These are phyloP conservation scores for Drechslerella stenobrocha DNA, from an alignment of 2,329 filamentous ascomycete genomes.

Conservation along the genomic window DNA sequence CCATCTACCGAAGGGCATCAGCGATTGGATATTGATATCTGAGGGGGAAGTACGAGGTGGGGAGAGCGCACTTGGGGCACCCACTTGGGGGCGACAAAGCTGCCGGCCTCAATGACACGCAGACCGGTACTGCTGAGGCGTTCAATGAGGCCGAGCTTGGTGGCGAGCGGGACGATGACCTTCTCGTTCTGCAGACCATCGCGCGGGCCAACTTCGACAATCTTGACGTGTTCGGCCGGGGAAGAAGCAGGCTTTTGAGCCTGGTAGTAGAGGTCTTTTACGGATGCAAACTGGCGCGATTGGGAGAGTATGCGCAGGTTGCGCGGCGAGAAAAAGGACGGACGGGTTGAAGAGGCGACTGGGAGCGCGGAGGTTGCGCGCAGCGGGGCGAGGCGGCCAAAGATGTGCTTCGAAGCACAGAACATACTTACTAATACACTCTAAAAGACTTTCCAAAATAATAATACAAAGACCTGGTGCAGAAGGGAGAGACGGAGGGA, in stretches of 20 bases:
- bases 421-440: conserved; percentile 23
- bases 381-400: conserved; percentile 30
- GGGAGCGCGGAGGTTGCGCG: conserved; percentile 10
- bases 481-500: neutral
- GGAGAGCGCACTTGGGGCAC: conserved; percentile 70
- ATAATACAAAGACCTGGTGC: neutral
- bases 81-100: conserved; percentile 82
- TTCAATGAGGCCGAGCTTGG: conserved; percentile 76
- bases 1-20: conserved; percentile 64
- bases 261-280: conserved; percentile 7
- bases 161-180: conserved; percentile 68
- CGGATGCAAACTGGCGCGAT: conserved; percentile 46
- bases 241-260: neutral
- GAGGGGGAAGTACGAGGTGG: neutral
- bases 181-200: conserved; percentile 89
- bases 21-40: conserved; percentile 7
- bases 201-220: conserved; percentile 81
- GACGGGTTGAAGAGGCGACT: conserved; percentile 8
- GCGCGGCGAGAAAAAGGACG: conserved; percentile 37
- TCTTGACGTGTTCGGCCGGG: conserved; percentile 58
- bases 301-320: conserved; percentile 13
- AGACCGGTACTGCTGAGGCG: conserved; percentile 70
- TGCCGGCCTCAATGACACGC: conserved; percentile 75
- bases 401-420: conserved; percentile 46
- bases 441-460: neutral